These are phyloP conservation scores for Emergomyces pasteurianus DNA, from an alignment of 2,329 filamentous ascomycete species.

Conservation along the genomic window DNA sequence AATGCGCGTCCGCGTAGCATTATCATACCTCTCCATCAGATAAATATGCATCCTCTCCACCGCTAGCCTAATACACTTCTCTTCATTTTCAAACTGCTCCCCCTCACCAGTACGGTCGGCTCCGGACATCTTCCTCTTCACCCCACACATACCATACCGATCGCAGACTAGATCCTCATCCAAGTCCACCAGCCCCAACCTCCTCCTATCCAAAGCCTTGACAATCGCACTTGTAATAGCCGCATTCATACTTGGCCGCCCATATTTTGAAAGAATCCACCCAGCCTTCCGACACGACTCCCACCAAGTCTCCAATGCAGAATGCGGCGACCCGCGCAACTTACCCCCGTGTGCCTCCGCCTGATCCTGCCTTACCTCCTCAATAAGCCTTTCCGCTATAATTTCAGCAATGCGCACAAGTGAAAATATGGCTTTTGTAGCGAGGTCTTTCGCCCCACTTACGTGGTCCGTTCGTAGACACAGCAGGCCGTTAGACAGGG, in stretches of 20 bases:
- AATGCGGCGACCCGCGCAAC: background rate
- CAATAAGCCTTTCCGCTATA: constrained; percentile 18
- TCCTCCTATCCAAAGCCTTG: constrained; percentile 32
- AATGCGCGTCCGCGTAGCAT: constrained; percentile 10
- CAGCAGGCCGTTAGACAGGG: constrained; percentile 38
- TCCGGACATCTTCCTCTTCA: background rate
- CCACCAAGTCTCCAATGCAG: constrained; percentile 40
- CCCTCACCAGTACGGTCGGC: background rate
- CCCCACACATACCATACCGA: background rate
- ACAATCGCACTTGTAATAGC: constrained; percentile 44
- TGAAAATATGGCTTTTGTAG: constrained; percentile 39
- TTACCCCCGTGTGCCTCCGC: constrained; percentile 9
- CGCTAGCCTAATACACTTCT: background rate
- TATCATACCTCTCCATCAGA: constrained; percentile 11
- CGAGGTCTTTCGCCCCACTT: constrained; percentile 49
- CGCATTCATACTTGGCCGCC: constrained; percentile 54
- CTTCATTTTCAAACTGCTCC: background rate
- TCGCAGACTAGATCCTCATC: background rate
- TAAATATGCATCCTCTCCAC: constrained; percentile 10
- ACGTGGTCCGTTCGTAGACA: constrained; percentile 44
- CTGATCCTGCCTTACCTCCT: constrained; percentile 11
- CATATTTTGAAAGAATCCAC: constrained; percentile 55
- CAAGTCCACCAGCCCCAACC: background rate
- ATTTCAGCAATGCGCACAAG: constrained; percentile 37
- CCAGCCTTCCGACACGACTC: constrained; percentile 41